Conservation (phyloP, 1,284 basidiomycete species). For the Anthracocystis walkeri region DNA sequence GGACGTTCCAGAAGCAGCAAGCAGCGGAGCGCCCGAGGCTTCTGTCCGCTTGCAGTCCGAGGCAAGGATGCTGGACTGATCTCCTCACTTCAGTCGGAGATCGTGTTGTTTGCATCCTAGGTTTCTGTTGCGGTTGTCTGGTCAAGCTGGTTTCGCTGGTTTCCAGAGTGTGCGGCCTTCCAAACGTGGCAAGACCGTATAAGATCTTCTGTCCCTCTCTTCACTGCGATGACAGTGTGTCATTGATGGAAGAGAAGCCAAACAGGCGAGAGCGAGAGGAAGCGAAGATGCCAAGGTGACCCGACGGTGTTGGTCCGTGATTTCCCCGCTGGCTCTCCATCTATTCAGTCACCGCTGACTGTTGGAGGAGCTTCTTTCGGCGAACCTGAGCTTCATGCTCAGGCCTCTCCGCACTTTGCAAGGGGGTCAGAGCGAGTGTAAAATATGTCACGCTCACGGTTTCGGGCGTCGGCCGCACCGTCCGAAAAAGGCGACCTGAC, state of each 20-base stretch:
- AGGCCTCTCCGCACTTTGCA: background rate
- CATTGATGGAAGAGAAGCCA: background rate
- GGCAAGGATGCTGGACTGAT: background rate
- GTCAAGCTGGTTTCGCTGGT: background rate
- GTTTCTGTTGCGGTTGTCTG: background rate
- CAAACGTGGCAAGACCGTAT: background rate
- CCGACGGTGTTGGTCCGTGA: background rate
- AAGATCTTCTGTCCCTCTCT: background rate
- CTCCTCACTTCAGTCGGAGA: background rate
- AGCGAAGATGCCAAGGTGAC: background rate
- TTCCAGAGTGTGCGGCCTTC: background rate
- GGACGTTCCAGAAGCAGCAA: background rate
- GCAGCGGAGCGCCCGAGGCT: conserved; percentile 8
- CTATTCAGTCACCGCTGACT: no score
- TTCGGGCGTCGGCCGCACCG: conserved; percentile 45
- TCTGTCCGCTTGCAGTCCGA: background rate
- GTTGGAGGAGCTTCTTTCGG: no score
- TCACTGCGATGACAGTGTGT: background rate
- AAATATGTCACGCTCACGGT: background rate
- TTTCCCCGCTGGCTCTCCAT: background rate
- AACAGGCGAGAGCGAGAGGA: background rate
- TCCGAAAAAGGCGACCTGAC: conserved; percentile 21
- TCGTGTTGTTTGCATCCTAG: background rate
- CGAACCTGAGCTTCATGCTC: background rate
- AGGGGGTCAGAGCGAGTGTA: conserved; percentile 1